Evolutionary conservation across 768 basidiomycete species (phyloP).

Genomic region (Podaxis carcinomalis): DNA sequence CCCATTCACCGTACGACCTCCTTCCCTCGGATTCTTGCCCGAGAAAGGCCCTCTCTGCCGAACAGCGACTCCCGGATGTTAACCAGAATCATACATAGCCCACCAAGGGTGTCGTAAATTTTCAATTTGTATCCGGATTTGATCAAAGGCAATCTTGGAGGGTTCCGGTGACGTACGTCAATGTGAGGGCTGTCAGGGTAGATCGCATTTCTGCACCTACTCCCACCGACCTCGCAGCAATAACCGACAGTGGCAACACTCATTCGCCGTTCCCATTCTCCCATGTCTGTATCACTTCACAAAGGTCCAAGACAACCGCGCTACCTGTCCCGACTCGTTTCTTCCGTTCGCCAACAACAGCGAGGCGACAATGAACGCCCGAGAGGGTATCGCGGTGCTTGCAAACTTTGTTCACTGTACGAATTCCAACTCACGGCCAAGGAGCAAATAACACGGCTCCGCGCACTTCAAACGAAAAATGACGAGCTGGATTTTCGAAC

Average conservation of each 20-base stretch:
- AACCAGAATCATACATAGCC: too few relatives aligned
- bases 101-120: too few relatives aligned
- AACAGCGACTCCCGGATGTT: too few relatives aligned
- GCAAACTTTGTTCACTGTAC: slow-evolving; percentile 5
- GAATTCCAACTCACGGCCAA: slow-evolving; percentile 14
- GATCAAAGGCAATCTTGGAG: too few relatives aligned
- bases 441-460: slow-evolving; percentile 16
- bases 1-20: too few relatives aligned
- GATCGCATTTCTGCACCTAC: too few relatives aligned
- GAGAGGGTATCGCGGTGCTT: slow-evolving; percentile 16
- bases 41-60: too few relatives aligned
- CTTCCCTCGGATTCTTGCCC: too few relatives aligned
- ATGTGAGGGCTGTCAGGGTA: too few relatives aligned
- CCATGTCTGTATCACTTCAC: neutral
- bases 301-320: neutral
- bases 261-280: neutral
- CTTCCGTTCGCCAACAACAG: slow-evolving; percentile 12
- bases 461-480: slow-evolving; percentile 18
- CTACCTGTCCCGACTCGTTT: neutral
- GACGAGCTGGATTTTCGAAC: slow-evolving; percentile 11
- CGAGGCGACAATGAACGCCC: slow-evolving; percentile 14
- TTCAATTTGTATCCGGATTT: too few relatives aligned
- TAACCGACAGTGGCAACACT: neutral
- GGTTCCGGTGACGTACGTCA: too few relatives aligned
- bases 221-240: neutral